These are phyloP conservation scores for Colletotrichum spaethianum DNA, from an alignment of 2,329 filamentous ascomycete species.

Conservation along the genomic window DNA sequence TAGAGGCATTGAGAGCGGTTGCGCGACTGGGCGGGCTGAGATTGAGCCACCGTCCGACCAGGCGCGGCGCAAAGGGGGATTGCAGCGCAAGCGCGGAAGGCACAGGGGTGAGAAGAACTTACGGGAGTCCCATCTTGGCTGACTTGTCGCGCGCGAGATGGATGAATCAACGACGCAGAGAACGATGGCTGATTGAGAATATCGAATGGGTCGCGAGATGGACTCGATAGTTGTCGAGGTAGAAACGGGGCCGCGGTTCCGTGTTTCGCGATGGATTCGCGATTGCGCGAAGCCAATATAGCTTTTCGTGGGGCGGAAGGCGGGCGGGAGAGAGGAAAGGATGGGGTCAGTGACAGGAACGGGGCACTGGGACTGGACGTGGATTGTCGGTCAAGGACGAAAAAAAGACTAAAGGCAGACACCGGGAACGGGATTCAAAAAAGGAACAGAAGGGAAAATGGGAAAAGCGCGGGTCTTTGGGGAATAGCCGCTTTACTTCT, in stretches of 20 bases:
- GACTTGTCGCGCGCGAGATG: constrained; percentile 5
- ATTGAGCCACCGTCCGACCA: constrained; percentile 40
- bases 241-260: constrained; percentile 25
- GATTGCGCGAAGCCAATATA: constrained; percentile 34
- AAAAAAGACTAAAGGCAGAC: constrained; percentile 1
- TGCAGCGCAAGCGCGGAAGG: constrained; percentile 24
- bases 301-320: constrained; percentile 28
- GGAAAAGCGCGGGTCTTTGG: constrained; percentile 25
- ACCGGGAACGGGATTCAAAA: constrained; percentile 20
- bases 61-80: constrained; percentile 29
- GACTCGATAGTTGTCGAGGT: constrained; percentile 15
- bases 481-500: constrained; percentile 39
- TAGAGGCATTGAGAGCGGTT: constrained; percentile 20
- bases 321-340: constrained; percentile 16
- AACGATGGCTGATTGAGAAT: neutral
- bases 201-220: neutral
- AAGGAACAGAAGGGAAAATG: constrained; percentile 4
- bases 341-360: constrained; percentile 33
- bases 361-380: constrained; percentile 32
- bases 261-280: constrained; percentile 35
- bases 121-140: constrained; percentile 62
- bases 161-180: neutral
- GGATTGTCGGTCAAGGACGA: constrained; percentile 15
- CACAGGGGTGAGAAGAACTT: constrained; percentile 50
- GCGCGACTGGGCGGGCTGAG: constrained; percentile 36